A percentile compares a stretch with the other conserved stretches of the same genome.
These are phyloP conservation scores for Wallacemonas rigidus DNA, from an alignment of 208 protist genomes.

Conservation along the genomic window DNA sequence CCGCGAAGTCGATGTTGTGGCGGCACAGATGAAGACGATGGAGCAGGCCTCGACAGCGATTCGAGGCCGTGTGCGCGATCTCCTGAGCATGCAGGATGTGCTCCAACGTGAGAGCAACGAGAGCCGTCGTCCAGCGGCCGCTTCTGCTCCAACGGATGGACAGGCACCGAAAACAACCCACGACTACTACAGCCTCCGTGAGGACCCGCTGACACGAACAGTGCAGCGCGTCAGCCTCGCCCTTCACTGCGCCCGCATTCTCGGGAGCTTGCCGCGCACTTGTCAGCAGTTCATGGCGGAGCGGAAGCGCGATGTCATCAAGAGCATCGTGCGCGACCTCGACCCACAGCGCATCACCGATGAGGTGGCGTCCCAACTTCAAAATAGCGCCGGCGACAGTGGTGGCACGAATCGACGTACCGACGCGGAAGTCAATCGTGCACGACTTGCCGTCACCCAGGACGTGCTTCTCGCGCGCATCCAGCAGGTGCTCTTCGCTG, in stretches of 20 bases:
- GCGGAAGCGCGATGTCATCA: slow-evolving; percentile 69
- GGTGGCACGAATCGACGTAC: not conserved
- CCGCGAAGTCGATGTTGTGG: slow-evolving; percentile 61
- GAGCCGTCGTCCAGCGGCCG: not conserved
- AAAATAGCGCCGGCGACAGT: slow-evolving; percentile 15
- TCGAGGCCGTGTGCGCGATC: slow-evolving; percentile 50
- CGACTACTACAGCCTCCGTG: not conserved
- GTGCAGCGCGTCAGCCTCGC: slow-evolving; percentile 48
- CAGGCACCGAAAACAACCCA: not conserved
- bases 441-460: slow-evolving; percentile 20
- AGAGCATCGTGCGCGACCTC: slow-evolving; percentile 62
- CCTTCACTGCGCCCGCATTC: slow-evolving; percentile 63
- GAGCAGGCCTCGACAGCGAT: slow-evolving; percentile 53
- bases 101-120: slow-evolving; percentile 5
- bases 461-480: slow-evolving; percentile 55
- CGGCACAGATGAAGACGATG: slow-evolving; percentile 44
- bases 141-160: not conserved
- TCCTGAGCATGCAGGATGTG: slow-evolving; percentile 44
- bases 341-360: slow-evolving; percentile 53
- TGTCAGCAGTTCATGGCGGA: slow-evolving; percentile 72
- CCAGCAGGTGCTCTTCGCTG: slow-evolving; percentile 48
- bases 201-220: slow-evolving; percentile 5
- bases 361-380: slow-evolving; percentile 36
- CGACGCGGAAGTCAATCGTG: slow-evolving; percentile 18
- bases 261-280: slow-evolving; percentile 53